These are phyloP conservation scores for Hericium rajendrae DNA, from an alignment of 768 basidiomycete genomes.

Conservation along the genomic window DNA sequence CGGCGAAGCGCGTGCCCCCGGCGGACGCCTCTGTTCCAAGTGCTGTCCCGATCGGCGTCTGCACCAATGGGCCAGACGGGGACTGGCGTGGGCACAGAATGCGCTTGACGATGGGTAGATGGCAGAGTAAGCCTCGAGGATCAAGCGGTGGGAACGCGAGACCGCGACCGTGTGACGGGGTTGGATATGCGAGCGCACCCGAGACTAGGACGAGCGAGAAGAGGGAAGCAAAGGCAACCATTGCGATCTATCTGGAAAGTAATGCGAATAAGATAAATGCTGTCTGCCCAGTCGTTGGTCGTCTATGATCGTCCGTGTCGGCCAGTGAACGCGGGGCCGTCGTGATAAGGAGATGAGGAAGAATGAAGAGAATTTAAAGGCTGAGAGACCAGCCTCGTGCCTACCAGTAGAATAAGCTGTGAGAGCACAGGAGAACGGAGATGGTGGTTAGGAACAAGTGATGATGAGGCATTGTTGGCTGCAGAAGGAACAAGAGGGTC, in stretches of 20 bases:
- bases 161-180: slow-evolving; percentile 5
- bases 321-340: not conserved
- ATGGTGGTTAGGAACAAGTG: not conserved
- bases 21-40: slow-evolving; percentile 37
- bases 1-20: slow-evolving; percentile 48
- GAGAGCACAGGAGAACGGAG: too few relatives aligned
- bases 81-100: slow-evolving; percentile 33
- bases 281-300: slow-evolving; percentile 1
- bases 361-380: not conserved
- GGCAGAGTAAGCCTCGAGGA: slow-evolving; percentile 30
- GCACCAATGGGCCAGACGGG: slow-evolving; percentile 19
- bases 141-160: not conserved
- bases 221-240: slow-evolving; percentile 28
- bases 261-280: slow-evolving; percentile 4
- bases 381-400: not conserved
- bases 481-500: slow-evolving; percentile 18
- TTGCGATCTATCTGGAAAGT: slow-evolving; percentile 13
- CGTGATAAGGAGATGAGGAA: not conserved
- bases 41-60: slow-evolving; percentile 49
- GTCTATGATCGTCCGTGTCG: not conserved
- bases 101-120: slow-evolving; percentile 32
- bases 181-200: slow-evolving; percentile 23
- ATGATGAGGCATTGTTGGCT: not conserved
- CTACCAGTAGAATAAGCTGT: not conserved
- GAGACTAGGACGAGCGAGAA: slow-evolving; percentile 23